Evolutionary conservation across 1,284 basidiomycete species (phyloP).

Genomic region (Cryptococcus floricola): DNA sequence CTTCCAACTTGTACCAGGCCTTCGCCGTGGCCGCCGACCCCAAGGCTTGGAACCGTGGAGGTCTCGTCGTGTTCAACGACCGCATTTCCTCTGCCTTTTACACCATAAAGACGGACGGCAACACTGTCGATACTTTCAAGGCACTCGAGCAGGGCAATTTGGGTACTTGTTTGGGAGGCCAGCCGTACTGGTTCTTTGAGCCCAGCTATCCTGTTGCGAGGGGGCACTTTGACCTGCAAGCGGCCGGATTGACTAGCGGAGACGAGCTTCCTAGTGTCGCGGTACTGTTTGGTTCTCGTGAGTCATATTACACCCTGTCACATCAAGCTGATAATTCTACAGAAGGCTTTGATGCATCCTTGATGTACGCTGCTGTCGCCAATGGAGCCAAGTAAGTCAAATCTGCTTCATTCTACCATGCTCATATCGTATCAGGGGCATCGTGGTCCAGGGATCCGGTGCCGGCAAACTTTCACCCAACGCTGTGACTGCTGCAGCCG

Average conservation of each 20-base stretch:
- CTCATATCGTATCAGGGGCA: constrained; percentile 3
- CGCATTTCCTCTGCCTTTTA: constrained; percentile 36
- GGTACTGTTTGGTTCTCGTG: constrained; percentile 13
- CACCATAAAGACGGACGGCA: constrained; percentile 35
- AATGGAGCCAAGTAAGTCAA: constrained; percentile 15
- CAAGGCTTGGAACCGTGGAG: constrained; percentile 26
- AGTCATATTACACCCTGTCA: not conserved
- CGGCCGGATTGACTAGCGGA: not conserved
- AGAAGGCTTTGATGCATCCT: constrained; percentile 15
- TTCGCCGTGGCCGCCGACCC: constrained; percentile 28
- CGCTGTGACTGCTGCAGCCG: constrained; percentile 3
- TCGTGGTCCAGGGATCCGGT: constrained; percentile 16
- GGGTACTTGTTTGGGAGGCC: constrained; percentile 23
- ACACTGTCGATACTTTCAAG: constrained; percentile 40
- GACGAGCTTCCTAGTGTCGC: constrained; percentile 8
- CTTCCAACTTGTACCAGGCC: constrained; percentile 38
- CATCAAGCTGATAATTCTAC: not conserved
- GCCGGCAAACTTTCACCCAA: constrained; percentile 8
- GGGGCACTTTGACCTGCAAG: constrained; percentile 8
- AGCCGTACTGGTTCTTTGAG: constrained; percentile 31
- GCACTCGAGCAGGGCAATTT: constrained; percentile 35
- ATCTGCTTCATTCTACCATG: not conserved
- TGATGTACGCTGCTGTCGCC: constrained; percentile 13
- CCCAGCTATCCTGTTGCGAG: constrained; percentile 10
- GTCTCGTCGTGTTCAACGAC: constrained; percentile 40